These are phyloP conservation scores for Xylaria grammica DNA, from an alignment of 495 filamentous ascomycete species.

Conservation along the genomic window DNA sequence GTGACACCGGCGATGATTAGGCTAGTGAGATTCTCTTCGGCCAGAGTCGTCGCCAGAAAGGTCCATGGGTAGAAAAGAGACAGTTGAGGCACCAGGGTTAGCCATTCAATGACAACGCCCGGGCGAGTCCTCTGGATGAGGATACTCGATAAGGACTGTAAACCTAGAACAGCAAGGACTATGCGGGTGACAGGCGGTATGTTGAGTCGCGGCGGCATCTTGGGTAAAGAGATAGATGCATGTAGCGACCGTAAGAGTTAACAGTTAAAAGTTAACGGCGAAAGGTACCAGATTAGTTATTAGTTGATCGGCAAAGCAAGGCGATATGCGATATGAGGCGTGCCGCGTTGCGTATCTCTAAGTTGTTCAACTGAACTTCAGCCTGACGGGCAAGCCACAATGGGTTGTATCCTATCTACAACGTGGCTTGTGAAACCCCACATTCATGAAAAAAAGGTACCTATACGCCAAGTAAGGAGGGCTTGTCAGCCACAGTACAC, in stretches of 20 bases:
- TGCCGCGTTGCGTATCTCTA: neutral
- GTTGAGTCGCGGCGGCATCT: constrained; percentile 85
- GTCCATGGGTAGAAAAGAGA: constrained; percentile 93
- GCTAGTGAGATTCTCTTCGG: constrained; percentile 93
- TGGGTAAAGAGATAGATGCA: constrained; percentile 28
- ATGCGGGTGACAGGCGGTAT: constrained; percentile 88
- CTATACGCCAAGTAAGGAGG: too few relatives aligned
- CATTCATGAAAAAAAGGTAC: too few relatives aligned
- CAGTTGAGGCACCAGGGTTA: constrained; percentile 81
- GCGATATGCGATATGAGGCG: constrained; percentile 10
- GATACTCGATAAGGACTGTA: constrained; percentile 81
- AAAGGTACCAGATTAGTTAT: neutral
- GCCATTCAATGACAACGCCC: constrained; percentile 76
- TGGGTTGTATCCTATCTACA: neutral
- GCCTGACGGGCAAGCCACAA: constrained; percentile 17
- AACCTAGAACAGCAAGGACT: constrained; percentile 72
- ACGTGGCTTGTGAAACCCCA: neutral
- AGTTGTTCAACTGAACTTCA: constrained; percentile 3
- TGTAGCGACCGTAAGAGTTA: constrained; percentile 17
- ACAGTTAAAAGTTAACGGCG: neutral
- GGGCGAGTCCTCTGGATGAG: constrained; percentile 67
- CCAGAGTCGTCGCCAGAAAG: constrained; percentile 81
- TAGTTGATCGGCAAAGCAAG: constrained; percentile 12
- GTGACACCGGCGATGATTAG: constrained; percentile 79
- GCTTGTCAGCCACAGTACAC: too few relatives aligned